Conservation (phyloP, 345 rosid genomes). For the rapeseed (Brassica napus) region Da-Ae NC_063448.1:49029501-49030000, state of each 20-base stretch:
- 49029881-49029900: slow-evolving; percentile 98
- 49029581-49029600: slow-evolving; percentile 17
- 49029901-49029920: slow-evolving; percentile 97
- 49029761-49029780: slow-evolving; percentile 94
- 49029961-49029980: slow-evolving; percentile 96
- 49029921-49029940: slow-evolving; percentile 98
- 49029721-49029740: slow-evolving; percentile 96
- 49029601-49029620: background rate
- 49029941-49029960: slow-evolving; percentile 94
- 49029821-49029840: background rate
- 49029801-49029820: slow-evolving; percentile 28
- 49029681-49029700: slow-evolving; percentile 93
- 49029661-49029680: slow-evolving; percentile 84
- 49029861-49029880: slow-evolving; percentile 5
- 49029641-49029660: slow-evolving; percentile 87
- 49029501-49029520: slow-evolving; percentile 98
- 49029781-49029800: background rate
- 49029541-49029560: slow-evolving; percentile 99
- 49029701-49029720: slow-evolving; percentile 95
- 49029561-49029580: slow-evolving; percentile 57
- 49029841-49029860: too few relatives aligned
- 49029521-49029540: slow-evolving; percentile 97
- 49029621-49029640: background rate
- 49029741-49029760: slow-evolving; percentile 97
- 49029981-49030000: slow-evolving; percentile 99